These are phyloP conservation scores for Rosa persica DNA, from an alignment of 306 rosid species.

Conservation along the genomic window DNA sequence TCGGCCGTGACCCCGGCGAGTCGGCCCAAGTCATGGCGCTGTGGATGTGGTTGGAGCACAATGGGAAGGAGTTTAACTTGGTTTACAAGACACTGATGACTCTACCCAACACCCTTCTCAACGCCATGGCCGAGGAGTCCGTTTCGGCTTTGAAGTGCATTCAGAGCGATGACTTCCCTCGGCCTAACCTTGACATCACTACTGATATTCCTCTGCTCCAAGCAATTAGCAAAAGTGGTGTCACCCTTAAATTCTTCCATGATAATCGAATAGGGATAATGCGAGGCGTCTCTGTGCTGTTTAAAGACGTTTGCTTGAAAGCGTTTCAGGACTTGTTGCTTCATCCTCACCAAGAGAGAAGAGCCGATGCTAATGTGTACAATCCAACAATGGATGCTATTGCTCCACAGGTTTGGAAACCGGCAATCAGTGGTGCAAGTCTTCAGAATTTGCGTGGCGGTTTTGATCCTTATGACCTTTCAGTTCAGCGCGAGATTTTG, in stretches of 20 bases:
- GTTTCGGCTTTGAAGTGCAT: conserved; percentile 36
- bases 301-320: conserved; percentile 38
- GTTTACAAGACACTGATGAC: conserved; percentile 25
- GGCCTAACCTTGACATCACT: not conserved
- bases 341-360: not conserved
- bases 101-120: conserved; percentile 31
- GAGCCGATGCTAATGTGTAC: not conserved
- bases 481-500: not conserved
- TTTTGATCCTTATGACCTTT: not conserved
- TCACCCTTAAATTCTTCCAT: conserved; percentile 40
- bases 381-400: not conserved
- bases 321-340: conserved; percentile 53
- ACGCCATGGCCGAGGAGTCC: conserved; percentile 40
- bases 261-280: conserved; percentile 25
- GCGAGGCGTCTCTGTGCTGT: conserved; percentile 17
- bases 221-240: conserved; percentile 17
- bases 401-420: not conserved
- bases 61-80: conserved; percentile 9
- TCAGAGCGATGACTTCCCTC: conserved; percentile 27
- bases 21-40: conserved; percentile 54
- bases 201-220: conserved; percentile 36
- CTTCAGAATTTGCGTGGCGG: not conserved
- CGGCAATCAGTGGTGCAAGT: not conserved
- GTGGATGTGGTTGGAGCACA: conserved; percentile 59
- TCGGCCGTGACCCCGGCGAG: conserved; percentile 38